Conservation (phyloP, 495 filamentous ascomycete genomes). For the Penicillium flavigenum region DNA sequence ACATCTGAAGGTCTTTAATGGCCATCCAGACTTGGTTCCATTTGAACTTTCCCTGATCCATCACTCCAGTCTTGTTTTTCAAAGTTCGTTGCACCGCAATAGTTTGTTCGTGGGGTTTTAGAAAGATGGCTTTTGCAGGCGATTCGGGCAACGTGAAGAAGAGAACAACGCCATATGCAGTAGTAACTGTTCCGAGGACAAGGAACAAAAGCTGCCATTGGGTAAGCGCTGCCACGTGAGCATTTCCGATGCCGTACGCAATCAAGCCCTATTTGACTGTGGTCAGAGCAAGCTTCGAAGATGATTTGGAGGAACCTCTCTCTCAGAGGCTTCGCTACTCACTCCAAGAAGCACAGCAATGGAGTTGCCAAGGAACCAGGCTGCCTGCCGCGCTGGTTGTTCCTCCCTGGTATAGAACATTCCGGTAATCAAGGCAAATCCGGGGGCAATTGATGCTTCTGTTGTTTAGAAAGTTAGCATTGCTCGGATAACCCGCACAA, state of each 20-base stretch:
- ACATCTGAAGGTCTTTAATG: constrained; percentile 53
- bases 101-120: constrained; percentile 45
- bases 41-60: constrained; percentile 57
- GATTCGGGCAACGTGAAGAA: constrained; percentile 50
- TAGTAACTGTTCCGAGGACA: constrained; percentile 38
- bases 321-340: no score
- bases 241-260: constrained; percentile 46
- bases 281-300: no score
- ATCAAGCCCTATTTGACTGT: no score
- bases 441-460: constrained; percentile 58
- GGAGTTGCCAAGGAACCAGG: constrained; percentile 55
- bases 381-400: constrained; percentile 54
- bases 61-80: constrained; percentile 57
- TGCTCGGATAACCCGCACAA: no score
- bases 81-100: constrained; percentile 57
- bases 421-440: constrained; percentile 56
- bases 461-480: neutral
- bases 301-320: no score
- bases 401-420: constrained; percentile 56
- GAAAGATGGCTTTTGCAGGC: constrained; percentile 44
- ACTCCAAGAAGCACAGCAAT: constrained; percentile 50
- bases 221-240: constrained; percentile 19
- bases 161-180: constrained; percentile 39
- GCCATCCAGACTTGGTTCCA: constrained; percentile 55
- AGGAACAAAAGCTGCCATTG: constrained; percentile 45